Base-by-base conservation (phyloP, 73 alveolate species). In the Paramecium primaurelia region DNA sequence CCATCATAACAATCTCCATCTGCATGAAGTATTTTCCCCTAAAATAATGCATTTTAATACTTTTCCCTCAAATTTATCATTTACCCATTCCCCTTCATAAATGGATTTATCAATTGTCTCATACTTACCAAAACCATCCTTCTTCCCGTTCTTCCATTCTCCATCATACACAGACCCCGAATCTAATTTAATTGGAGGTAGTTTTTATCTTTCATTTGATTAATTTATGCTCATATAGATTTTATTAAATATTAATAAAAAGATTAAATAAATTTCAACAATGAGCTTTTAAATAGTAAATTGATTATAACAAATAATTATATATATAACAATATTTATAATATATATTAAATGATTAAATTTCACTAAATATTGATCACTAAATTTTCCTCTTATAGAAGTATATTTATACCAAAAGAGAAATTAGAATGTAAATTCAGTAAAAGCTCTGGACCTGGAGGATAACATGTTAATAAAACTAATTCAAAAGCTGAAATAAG, bases 61-160 rank as follows among this genome's bases (percentile, higher is more conserved):
- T 18, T 86, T 36, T 5, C 98, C 98, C 60, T 95, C 95, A 1
- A 97, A 96, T 85, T 93, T 96, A 86, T 96, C 98, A 60, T 96
- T 93, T 44, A 59, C 51, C 97, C 98, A 96, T 47, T 95, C 97
- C 6, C 98, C 98, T 44, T 96, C 98, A 92, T 96, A 96, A 5
- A 96, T 90, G 64, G 95, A 97, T 22, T 22, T 22, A 22, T 22
- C 25, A 22, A 22, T 22, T 22, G 25, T 22, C 25, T 22, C 25
- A 22, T 22, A 22, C 25, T 22, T 22, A 22, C 25, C 25, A 22
- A 22, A 22, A 22, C 25, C 25, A 22, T 22, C 25, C 25, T 22
- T 22, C 25, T 22, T 22, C 25, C 25, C 25, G 25, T 22, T 22
- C 25, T 22, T 22, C 25, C 25, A 22, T 22, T 22, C 25, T 22